These are phyloP conservation scores for Erodium texanum DNA, from an alignment of 441 rosid species.

Conservation along the genomic window DNA sequence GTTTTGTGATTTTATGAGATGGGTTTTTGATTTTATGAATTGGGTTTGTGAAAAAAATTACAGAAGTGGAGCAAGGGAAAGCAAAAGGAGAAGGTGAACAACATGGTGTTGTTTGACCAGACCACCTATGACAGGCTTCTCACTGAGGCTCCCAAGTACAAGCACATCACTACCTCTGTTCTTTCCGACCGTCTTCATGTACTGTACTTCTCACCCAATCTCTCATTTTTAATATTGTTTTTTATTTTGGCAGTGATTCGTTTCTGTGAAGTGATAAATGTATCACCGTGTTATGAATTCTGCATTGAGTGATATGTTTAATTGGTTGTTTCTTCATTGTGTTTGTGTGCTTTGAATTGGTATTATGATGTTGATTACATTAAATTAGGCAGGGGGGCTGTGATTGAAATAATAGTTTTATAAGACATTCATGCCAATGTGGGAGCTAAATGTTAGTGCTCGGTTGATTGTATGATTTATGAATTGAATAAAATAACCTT, in stretches of 20 bases:
- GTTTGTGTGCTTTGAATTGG: neutral
- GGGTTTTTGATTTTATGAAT: neutral
- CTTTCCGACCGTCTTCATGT: constrained; percentile 1
- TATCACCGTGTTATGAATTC: too few species aligned
- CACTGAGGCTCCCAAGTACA: constrained; percentile 47
- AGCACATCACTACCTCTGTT: neutral
- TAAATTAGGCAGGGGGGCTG: too few species aligned
- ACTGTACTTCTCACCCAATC: neutral
- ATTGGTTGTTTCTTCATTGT: neutral
- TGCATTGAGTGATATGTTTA: neutral
- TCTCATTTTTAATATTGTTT: neutral
- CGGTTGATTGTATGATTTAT: neutral
- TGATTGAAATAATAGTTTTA: too few species aligned
- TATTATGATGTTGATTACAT: neutral
- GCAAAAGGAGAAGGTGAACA: constrained; percentile 69
- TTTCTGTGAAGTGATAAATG: neutral
- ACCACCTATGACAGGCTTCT: constrained; percentile 59
- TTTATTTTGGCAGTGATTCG: too few species aligned
- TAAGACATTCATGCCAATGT: neutral
- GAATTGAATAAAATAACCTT: neutral
- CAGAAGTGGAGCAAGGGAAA: constrained; percentile 82
- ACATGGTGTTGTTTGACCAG: constrained; percentile 43
- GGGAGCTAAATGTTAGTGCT: neutral
- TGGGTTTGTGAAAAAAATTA: constrained; percentile 8
- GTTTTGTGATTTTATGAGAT: neutral